Conservation (phyloP, 2,329 filamentous ascomycete species). For the Aspergillus fumigatiaffinis region DNA sequence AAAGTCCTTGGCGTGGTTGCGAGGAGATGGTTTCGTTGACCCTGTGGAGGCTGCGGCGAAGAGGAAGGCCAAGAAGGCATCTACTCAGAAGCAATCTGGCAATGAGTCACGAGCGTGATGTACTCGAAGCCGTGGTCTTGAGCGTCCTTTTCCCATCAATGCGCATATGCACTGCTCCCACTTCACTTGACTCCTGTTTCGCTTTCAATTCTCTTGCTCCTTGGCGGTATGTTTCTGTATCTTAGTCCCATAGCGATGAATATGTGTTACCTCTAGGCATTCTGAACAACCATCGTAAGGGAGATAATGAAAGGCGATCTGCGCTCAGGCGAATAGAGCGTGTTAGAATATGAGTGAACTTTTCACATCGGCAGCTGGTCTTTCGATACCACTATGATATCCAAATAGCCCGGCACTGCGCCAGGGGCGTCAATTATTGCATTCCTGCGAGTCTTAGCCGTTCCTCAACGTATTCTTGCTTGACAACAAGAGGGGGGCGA, state of each 20-base stretch:
- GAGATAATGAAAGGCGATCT: too few relatives aligned
- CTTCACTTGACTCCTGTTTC: not conserved
- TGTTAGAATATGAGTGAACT: too few relatives aligned
- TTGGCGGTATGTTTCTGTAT: not conserved
- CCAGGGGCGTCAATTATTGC: not conserved
- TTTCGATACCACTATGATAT: not conserved
- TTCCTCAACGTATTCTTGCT: slow-evolving; percentile 3
- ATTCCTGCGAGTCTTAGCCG: slow-evolving; percentile 18
- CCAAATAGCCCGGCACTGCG: not conserved
- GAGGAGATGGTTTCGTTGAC: slow-evolving; percentile 73
- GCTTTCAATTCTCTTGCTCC: not conserved
- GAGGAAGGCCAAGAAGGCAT: slow-evolving; percentile 29
- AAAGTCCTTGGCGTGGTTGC: slow-evolving; percentile 68
- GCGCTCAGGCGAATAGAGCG: too few relatives aligned
- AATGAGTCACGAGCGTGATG: not conserved
- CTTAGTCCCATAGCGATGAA: not conserved
- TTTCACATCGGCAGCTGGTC: not conserved
- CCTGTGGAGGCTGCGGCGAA: slow-evolving; percentile 51
- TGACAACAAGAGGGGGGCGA: not conserved
- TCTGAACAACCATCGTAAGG: not conserved
- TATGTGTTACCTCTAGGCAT: not conserved
- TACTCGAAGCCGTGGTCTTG: not conserved
- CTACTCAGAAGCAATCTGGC: slow-evolving; percentile 9
- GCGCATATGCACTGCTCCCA: not conserved
- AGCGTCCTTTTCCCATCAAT: not conserved